phyloP scores from a whole-genome alignment of 257 asterid species.

The Rehmannia glutinosa region DNA sequence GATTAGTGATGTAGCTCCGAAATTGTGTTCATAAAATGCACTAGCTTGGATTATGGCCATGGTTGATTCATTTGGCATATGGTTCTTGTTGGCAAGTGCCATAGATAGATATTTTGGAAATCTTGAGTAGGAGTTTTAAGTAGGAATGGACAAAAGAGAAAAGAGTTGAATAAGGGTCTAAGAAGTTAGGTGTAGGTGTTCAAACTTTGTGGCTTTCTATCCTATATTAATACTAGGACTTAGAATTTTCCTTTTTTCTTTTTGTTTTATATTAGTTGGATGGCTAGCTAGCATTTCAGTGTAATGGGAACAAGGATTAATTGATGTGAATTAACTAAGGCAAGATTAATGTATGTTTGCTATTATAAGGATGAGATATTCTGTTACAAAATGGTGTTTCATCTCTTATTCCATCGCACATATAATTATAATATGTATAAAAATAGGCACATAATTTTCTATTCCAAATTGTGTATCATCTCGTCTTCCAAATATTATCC shows the following conservation, averaged over 20 bases:
- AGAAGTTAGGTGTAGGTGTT: conserved; percentile 13
- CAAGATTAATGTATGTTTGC: too few relatives aligned
- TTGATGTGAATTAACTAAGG: conserved; percentile 1
- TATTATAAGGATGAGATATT: too few relatives aligned
- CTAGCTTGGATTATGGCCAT: conserved; percentile 54
- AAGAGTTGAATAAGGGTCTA: conserved; percentile 9
- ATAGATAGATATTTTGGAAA: conserved; percentile 18
- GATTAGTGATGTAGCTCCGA: conserved; percentile 23
- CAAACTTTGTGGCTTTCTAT: conserved; percentile 16
- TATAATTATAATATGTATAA: too few relatives aligned
- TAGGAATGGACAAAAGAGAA: neutral
- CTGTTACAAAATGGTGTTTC: too few relatives aligned
- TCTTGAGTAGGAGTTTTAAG: neutral
- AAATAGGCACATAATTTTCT: too few relatives aligned
- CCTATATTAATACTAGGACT: conserved; percentile 20
- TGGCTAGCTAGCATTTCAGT: neutral
- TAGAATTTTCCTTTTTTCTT: neutral
- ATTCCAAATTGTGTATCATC: too few relatives aligned
- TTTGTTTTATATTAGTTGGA: neutral
- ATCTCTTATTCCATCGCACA: too few relatives aligned
- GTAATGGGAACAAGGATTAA: conserved; percentile 3
- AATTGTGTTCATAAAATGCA: conserved; percentile 48
- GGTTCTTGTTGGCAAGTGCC: conserved; percentile 56
- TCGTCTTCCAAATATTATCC: too few relatives aligned
- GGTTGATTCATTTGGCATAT: conserved; percentile 34